Evolutionary conservation across 2,329 filamentous ascomycete genomes (phyloP), one percentile per base, ranked within the genome.

Genomic region (Phaeomoniella chlamydospora): DNA sequence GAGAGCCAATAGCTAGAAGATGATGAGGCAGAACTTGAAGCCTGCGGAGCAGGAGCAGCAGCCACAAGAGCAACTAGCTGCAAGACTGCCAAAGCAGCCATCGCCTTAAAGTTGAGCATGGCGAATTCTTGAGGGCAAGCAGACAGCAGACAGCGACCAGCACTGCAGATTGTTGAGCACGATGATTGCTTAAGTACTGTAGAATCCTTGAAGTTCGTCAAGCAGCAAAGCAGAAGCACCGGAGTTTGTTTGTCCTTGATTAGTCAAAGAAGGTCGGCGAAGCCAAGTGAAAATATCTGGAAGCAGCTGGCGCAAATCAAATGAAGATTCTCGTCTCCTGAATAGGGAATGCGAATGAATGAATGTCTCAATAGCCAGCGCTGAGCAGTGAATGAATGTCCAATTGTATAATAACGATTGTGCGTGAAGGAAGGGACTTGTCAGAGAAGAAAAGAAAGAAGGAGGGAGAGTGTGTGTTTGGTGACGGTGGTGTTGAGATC

Each of bases 1-100:
- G 72, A 67, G 38, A 90, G 56, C 84, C 84, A 92, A 67, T 80
- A 90, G 49, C 57, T 60, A 4, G 68, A 67, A 19, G 22, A 26
- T 26, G 49, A 26, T 13, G 34, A 36, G 9, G 15, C 15, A 35
- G 18, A 37, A n/a, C 9, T 6, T 9, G 22, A 6, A 9, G 22
- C n/a, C n/a, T 6, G n/a, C 45, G 14, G 11, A 9, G 33, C 33
- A 18, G 33, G 14, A 19, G 33, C 33, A 17, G 33, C 17, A 18
- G 16, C 14, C 9, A 18, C 33, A 34, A 26, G n/a, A 26, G 22
- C 22, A 6, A 26, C n/a, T 9, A 26, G 22, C n/a, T 26, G 22
- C 6, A n/a, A 26, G 22, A 26, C 22, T 26, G 22, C 22, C n/a
- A 26, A 26, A 9, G 22, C 22, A 26, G 22, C 22, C 22, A 26